Conservation (phyloP, 345 rosid genomes). For the Salix brachista region DNA sequence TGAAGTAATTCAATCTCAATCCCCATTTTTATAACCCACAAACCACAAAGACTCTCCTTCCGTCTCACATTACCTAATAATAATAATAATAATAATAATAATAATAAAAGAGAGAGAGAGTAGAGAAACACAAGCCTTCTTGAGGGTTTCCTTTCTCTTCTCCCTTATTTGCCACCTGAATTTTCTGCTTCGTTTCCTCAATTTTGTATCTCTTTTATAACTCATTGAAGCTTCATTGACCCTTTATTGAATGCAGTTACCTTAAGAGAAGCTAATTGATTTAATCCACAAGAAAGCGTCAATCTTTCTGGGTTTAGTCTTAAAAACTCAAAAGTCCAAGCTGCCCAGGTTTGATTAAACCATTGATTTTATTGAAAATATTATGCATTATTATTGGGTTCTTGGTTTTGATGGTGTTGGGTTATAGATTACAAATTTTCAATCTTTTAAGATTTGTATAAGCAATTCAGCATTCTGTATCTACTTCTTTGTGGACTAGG, state of each 20-base stretch:
- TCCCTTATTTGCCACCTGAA: constrained; percentile 21
- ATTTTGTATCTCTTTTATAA: constrained; percentile 1
- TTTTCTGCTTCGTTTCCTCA: constrained; percentile 26
- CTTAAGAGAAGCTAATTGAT: constrained; percentile 6
- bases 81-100: background rate
- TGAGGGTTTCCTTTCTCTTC: constrained; percentile 19
- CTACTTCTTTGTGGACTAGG: constrained; percentile 26
- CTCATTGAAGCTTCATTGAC: constrained; percentile 18
- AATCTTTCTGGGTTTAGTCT: constrained; percentile 33
- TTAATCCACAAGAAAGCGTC: constrained; percentile 12
- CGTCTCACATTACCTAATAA: background rate
- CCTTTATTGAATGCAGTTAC: constrained; percentile 29
- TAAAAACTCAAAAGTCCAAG: constrained; percentile 10
- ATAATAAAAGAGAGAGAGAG: background rate
- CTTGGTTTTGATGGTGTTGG: constrained; percentile 15
- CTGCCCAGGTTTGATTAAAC: constrained; percentile 22
- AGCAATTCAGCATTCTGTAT: constrained; percentile 12
- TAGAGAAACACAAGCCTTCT: constrained; percentile 1
- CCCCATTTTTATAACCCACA: background rate
- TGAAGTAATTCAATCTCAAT: constrained; percentile 9
- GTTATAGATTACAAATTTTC: constrained; percentile 15
- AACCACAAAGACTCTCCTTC: background rate
- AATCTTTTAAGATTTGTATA: constrained; percentile 7
- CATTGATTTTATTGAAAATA: constrained; percentile 7
- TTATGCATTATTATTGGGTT: constrained; percentile 26